A percentile compares a stretch with the other conserved stretches of the same genome.
Conservation (phyloP, 768 basidiomycete genomes). For the Panaeolus papilionaceus region DNA sequence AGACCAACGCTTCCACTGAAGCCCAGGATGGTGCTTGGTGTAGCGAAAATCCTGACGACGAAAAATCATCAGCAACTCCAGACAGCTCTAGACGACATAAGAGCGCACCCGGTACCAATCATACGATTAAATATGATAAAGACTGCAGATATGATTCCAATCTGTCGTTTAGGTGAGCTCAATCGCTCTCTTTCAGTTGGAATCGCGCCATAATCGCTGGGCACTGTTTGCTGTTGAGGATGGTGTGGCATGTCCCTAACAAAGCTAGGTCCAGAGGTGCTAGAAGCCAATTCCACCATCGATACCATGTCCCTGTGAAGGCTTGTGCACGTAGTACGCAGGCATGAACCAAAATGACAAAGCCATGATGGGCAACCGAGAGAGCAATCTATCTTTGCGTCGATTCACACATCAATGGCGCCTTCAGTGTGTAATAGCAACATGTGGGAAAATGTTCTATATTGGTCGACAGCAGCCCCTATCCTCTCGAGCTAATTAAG, state of each 20-base stretch:
- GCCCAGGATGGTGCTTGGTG: constrained; percentile 45
- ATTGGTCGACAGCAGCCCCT: neutral
- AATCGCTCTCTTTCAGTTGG: neutral
- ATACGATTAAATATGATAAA: constrained; percentile 53
- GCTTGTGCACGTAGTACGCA: neutral
- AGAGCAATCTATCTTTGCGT: constrained; percentile 13
- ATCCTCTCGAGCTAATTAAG: neutral
- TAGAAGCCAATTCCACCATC: neutral
- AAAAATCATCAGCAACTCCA: neutral
- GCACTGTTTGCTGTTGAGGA: neutral
- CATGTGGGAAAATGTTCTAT: constrained; percentile 2
- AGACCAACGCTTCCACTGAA: constrained; percentile 49
- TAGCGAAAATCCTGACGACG: constrained; percentile 41
- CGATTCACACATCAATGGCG: constrained; percentile 11
- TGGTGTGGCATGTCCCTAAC: neutral
- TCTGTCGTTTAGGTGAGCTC: constrained; percentile 16
- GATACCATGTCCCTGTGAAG: neutral
- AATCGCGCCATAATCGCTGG: neutral
- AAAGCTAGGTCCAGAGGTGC: neutral
- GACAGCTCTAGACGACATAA: neutral
- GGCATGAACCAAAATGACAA: neutral
- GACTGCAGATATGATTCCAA: constrained; percentile 39
- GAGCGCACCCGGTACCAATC: constrained; percentile 47
- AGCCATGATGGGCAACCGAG: constrained; percentile 5
- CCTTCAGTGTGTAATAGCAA: constrained; percentile 2